A percentile compares a stretch with the other conserved stretches of the same genome.
Conservation (phyloP, 2,329 filamentous ascomycete genomes). For the Saccharata proteae region DNA sequence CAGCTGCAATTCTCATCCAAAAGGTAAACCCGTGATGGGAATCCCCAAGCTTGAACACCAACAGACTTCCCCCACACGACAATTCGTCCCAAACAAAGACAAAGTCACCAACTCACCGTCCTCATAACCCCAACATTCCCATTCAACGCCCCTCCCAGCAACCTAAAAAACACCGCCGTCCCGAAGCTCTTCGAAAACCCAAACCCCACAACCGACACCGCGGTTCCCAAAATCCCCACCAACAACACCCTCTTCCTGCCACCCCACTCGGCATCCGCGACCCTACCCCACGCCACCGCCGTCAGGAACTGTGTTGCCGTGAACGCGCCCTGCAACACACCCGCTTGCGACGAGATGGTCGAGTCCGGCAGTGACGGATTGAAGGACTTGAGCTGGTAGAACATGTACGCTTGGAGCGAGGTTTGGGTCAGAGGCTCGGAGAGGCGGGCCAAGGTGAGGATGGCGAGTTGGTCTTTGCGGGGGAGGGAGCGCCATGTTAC, state of each 20-base stretch:
- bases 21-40: too few relatives aligned
- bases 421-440: conserved; percentile 76
- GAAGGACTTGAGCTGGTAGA: conserved; percentile 79
- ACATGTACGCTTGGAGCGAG: conserved; percentile 53
- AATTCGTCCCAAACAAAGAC: background rate
- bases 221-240: conserved; percentile 61
- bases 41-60: too few relatives aligned
- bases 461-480: conserved; percentile 61
- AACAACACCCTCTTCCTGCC: conserved; percentile 70
- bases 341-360: conserved; percentile 64
- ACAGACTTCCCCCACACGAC: too few relatives aligned
- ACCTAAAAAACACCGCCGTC: conserved; percentile 51
- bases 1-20: too few relatives aligned
- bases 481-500: conserved; percentile 64
- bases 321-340: conserved; percentile 66
- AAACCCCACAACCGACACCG: conserved; percentile 53
- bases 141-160: conserved; percentile 55
- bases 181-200: conserved; percentile 55
- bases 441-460: conserved; percentile 66
- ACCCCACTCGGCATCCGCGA: conserved; percentile 47
- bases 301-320: conserved; percentile 73
- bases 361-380: conserved; percentile 44
- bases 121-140: conserved; percentile 65
- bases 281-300: conserved; percentile 68
- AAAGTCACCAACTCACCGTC: conserved; percentile 26